Percentiles rank a stretch among this genome's conserved stretches.
Evolutionary conservation across 257 asterid species (phyloP).

Genomic region (Anisodus tanguticus): DNA sequence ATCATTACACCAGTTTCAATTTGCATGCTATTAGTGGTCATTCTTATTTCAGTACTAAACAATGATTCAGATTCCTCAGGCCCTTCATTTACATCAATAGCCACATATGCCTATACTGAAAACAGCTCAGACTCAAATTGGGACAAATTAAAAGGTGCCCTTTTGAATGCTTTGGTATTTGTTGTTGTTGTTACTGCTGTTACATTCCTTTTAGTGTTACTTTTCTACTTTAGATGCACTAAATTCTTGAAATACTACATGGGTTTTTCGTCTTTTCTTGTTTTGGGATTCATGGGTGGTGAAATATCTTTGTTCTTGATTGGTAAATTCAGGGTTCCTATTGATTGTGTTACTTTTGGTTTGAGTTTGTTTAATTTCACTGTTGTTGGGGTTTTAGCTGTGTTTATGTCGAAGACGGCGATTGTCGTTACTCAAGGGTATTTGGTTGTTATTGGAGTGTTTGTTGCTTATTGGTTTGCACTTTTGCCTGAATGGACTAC

Average conservation of each 20-base stretch:
- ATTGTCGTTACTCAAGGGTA: constrained; percentile 76
- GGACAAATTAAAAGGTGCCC: constrained; percentile 96
- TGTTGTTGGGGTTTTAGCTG: constrained; percentile 78
- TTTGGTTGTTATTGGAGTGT: constrained; percentile 81
- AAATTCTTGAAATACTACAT: constrained; percentile 95
- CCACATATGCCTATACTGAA: constrained; percentile 80
- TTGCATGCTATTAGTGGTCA: constrained; percentile 84
- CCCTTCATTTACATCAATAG: constrained; percentile 59
- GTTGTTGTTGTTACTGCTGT: constrained; percentile 75
- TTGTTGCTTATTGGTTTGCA: constrained; percentile 99
- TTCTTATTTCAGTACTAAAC: constrained; percentile 75
- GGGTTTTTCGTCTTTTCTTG: constrained; percentile 92
- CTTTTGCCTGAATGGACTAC: constrained; percentile 97
- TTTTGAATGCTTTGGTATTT: constrained; percentile 83
- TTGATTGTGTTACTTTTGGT: constrained; percentile 73
- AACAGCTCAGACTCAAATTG: constrained; percentile 76
- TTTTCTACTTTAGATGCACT: constrained; percentile 91
- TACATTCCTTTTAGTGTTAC: constrained; percentile 80
- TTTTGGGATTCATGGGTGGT: constrained; percentile 88
- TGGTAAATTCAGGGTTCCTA: constrained; percentile 56
- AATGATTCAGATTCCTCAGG: constrained; percentile 47
- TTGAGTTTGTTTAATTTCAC: constrained; percentile 77
- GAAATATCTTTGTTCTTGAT: constrained; percentile 68
- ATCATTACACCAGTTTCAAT: constrained; percentile 90
- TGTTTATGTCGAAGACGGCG: constrained; percentile 72